Percentiles rank a stretch among this genome's conserved stretches.
phyloP scores from a whole-genome alignment of 352 stramenopile species.

The Blastocystis sp. region DNA sequence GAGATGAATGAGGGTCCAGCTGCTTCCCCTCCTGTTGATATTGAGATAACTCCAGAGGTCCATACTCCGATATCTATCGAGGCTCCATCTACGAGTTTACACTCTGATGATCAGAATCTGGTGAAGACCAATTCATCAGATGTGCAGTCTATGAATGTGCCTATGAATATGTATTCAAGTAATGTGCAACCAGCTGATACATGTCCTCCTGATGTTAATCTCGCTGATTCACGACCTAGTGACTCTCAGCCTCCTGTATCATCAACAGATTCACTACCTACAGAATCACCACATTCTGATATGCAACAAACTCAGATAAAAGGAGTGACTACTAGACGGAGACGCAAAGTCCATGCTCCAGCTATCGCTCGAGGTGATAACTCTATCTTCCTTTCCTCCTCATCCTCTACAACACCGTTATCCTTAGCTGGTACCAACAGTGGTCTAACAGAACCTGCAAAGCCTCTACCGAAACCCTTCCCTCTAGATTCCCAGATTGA shows the following conservation, averaged over 20 bases:
- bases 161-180: no score
- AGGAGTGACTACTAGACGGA: no score
- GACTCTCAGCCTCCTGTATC: not conserved
- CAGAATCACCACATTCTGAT: not conserved
- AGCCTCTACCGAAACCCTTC: not conserved
- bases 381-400: not conserved
- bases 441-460: not conserved
- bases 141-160: no score
- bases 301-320: no score
- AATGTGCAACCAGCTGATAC: not conserved
- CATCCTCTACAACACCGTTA: not conserved
- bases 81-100: no score
- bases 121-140: no score
- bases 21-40: no score
- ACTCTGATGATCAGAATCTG: no score
- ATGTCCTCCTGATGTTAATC: not conserved
- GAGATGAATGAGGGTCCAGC: not conserved
- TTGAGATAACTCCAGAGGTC: no score
- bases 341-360: not conserved
- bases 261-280: not conserved
- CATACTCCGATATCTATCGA: no score
- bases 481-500: conserved; percentile 12
- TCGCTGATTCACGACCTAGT: not conserved
- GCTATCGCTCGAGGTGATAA: not conserved
- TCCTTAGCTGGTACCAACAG: not conserved